Percentiles rank a stretch among this genome's conserved stretches.
Conservation (phyloP, 2,329 filamentous ascomycete genomes). For the Trichoderma afroharzianum region DNA sequence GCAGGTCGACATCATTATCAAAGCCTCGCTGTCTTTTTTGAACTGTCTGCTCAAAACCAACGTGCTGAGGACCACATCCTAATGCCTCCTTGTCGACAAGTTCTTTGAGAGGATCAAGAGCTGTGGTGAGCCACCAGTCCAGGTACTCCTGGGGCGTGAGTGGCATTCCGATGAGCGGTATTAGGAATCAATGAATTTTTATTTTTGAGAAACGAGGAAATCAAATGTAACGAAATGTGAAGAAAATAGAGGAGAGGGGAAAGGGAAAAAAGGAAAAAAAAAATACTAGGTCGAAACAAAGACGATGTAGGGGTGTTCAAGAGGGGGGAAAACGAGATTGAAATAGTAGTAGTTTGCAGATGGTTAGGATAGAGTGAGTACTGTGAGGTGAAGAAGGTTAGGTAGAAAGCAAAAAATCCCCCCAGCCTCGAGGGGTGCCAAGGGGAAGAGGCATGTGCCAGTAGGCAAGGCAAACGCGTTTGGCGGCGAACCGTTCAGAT, state of each 20-base stretch:
- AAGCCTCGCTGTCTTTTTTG: constrained; percentile 31
- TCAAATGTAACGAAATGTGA: background rate
- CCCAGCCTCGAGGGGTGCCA: background rate
- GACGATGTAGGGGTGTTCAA: background rate
- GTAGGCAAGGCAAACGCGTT: background rate
- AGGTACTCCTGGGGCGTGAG: constrained; percentile 31
- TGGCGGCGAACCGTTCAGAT: constrained; percentile 8
- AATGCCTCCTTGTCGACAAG: constrained; percentile 26
- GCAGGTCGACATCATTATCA: constrained; percentile 27
- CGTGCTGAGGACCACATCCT: constrained; percentile 24
- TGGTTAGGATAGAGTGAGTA: background rate
- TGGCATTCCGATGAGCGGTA: constrained; percentile 26
- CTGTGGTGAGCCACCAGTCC: constrained; percentile 33
- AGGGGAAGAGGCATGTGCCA: background rate
- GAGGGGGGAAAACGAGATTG: background rate
- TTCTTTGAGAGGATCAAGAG: constrained; percentile 24
- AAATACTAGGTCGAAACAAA: background rate
- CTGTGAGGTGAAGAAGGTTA: background rate
- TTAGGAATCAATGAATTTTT: background rate
- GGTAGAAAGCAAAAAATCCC: background rate
- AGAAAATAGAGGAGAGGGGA: background rate
- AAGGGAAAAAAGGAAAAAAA: background rate
- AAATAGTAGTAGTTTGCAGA: background rate
- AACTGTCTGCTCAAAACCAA: constrained; percentile 32
- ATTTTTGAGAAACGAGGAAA: background rate